Base-by-base conservation (phyloP, 192 early-diverging fungal genomes). In the Coemansia sp. region DNA sequence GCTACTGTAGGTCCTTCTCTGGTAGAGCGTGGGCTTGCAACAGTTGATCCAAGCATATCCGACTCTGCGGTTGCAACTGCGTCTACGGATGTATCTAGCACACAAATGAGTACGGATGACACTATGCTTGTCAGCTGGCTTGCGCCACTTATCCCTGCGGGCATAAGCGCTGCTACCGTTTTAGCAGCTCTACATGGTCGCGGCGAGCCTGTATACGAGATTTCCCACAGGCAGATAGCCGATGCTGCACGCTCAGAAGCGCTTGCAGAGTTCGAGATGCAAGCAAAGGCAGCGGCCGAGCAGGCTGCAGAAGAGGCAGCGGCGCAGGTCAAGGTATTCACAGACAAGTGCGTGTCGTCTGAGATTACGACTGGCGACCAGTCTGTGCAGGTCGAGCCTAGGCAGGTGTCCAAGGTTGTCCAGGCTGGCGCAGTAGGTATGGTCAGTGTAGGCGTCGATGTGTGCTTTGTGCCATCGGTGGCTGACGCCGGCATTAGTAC, bases 171-270 rank as follows among this genome's bases (percentile, higher is more conserved):
- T 8, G 51, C 64, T 13, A 54, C 64, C 4, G 68, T 64, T 12
- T 43, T 78, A 17, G 55, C 64, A 6, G 64, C 74, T n/a, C 74
- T 78, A 1, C 49, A 46, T 34, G 60, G 74, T 17, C 41, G 49
- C 37, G 68, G 74, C 27, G 68, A 66, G 41, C 65, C 74, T 6
- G 55, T 78, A 4, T 62, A 70, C 43, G 69, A 78, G 53, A 57
- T 67, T n/a, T 41, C 63, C 45, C 55, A 59, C 2, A 34, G 49
- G 21, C 67, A 67, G 43, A 55, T 55, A 0, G 73, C 59, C 3
- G 68, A 70, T 23, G 47, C 61, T 39, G 56, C 67, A 1, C 40
- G 67, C 17, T 61, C 73, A 7, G 73, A 53, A 4, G 67, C 66
- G 6, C 55, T 27, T 1, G 70, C 59, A 1, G 72, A 75, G 25